Conservation (phyloP, 2,329 filamentous ascomycete genomes). For the Dryadomyces quercus-mongolicae region DNA sequence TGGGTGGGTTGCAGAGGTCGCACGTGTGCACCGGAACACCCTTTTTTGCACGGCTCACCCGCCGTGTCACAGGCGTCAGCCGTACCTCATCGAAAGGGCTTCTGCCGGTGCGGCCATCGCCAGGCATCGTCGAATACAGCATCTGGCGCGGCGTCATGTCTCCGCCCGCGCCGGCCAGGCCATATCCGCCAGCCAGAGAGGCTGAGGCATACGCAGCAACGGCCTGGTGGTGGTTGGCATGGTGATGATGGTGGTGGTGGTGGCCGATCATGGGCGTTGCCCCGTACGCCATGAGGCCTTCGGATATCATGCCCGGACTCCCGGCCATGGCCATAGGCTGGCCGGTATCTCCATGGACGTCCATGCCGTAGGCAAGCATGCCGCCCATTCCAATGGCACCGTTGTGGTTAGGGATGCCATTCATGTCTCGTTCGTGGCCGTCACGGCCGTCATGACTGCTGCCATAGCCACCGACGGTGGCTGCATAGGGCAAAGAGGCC, state of each 20-base stretch:
- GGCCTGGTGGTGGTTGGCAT: no score
- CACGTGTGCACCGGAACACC: conserved; percentile 1
- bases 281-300: neutral
- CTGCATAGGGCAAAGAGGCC: neutral
- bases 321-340: neutral
- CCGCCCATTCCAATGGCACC: no score
- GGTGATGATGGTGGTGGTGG: neutral
- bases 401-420: no score
- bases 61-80: conserved; percentile 1
- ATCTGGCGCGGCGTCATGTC: neutral
- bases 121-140: neutral
- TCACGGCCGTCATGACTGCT: neutral
- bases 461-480: neutral
- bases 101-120: neutral
- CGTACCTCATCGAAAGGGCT: neutral
- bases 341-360: neutral
- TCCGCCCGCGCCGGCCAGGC: neutral
- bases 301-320: neutral
- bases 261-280: neutral
- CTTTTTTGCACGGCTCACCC: conserved; percentile 1
- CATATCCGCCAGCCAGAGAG: neutral
- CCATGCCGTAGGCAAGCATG: neutral
- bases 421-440: neutral
- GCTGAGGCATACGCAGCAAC: neutral
- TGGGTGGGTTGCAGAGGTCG: neutral